Percentiles rank a stretch among this genome's conserved stretches.
phyloP scores from a whole-genome alignment of 805 yeast genomes.

The Yarrowia sp. region DNA sequence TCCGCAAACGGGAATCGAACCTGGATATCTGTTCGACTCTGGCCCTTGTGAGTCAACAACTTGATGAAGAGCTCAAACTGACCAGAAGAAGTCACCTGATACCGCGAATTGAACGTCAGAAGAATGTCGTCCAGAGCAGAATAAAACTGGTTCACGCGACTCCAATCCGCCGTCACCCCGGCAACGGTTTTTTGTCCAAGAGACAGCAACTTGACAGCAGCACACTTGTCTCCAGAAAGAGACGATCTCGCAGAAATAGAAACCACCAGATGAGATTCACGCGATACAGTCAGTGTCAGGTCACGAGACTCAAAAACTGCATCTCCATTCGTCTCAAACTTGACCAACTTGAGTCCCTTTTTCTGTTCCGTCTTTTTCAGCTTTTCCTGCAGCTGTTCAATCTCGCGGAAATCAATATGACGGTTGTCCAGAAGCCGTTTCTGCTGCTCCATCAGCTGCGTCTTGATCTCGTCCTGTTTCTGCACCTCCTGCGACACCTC shows the following conservation, averaged over 20 bases:
- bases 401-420: not conserved
- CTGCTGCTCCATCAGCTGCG: not conserved
- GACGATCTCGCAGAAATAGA: not conserved
- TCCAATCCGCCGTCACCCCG: not conserved
- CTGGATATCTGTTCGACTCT: not conserved
- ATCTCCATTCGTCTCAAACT: not conserved
- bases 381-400: conserved; percentile 3
- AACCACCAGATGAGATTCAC: not conserved
- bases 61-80: not conserved
- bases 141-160: not conserved
- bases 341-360: not conserved
- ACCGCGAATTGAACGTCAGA: not conserved
- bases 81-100: not conserved
- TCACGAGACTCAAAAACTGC: conserved; percentile 4
- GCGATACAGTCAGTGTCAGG: not conserved
- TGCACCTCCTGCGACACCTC: not conserved
- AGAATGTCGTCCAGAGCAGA: not conserved
- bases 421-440: not conserved
- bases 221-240: not conserved
- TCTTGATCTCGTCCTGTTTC: not conserved
- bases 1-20: not conserved
- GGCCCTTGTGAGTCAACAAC: not conserved
- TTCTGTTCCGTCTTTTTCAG: not conserved
- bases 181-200: not conserved
- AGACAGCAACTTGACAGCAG: not conserved